phyloP scores from a whole-genome alignment of 2,329 filamentous ascomycete genomes.

The Periconia digitata region DNA sequence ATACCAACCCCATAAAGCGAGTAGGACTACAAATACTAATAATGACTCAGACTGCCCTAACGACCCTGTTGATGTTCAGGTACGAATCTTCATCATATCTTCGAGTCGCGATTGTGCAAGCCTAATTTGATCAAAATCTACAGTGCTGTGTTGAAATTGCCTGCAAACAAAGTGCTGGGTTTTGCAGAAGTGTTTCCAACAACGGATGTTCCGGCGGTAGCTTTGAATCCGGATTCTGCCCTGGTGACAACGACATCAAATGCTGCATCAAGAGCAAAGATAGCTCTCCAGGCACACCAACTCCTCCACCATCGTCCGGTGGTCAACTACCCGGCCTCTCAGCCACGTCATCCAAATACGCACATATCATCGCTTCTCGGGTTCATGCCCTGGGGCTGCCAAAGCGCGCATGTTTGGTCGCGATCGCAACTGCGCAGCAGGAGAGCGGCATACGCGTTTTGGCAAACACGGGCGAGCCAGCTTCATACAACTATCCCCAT shows the following conservation, averaged over 20 bases:
- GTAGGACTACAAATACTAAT: not conserved
- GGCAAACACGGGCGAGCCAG: constrained; percentile 3
- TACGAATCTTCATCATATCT: not conserved
- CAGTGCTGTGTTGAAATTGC: not conserved
- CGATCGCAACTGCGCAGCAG: constrained; percentile 7
- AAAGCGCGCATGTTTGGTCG: constrained; percentile 9
- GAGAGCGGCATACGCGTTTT: constrained; percentile 4
- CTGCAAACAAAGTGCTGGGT: not conserved
- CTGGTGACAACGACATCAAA: constrained; percentile 6
- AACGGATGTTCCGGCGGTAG: not conserved
- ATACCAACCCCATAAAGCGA: not conserved
- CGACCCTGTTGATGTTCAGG: not conserved
- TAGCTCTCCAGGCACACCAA: not conserved
- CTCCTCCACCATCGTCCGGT: not conserved
- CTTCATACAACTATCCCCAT: constrained; percentile 6
- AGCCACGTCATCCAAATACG: constrained; percentile 3
- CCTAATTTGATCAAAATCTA: not conserved
- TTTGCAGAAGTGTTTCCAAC: not conserved
- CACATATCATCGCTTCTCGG: constrained; percentile 5
- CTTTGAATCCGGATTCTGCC: constrained; percentile 6
- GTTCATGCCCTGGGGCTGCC: constrained; percentile 1
- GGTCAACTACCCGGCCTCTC: constrained; percentile 6
- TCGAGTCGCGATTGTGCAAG: not conserved
- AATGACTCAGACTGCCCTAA: not conserved
- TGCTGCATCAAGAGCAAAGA: constrained; percentile 3